Evolutionary conservation across 2,329 filamentous ascomycete species (phyloP), one percentile per base, ranked within the genome.

Genomic region (Scytalidium sp.): DNA sequence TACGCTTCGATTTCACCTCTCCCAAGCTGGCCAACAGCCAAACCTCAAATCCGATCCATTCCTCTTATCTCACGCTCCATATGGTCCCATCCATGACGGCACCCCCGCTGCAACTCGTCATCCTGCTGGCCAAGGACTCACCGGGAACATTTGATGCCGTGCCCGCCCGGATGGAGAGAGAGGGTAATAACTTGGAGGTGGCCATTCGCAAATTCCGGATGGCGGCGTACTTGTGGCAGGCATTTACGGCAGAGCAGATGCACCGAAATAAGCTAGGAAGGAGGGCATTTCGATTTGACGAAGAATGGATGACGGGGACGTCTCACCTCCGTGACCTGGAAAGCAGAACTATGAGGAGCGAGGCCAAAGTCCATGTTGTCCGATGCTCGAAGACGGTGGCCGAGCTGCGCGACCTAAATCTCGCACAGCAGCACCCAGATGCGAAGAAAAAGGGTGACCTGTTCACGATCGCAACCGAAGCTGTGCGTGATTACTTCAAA

Each of bases 221-320:
- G 88, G 87, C 91, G 17, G 93, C 90, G 20, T 97, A 97, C 65
- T 76, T 97, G 13, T 97, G 94, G 92, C 94, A 99, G 67, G 90
- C 92, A 7, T 97, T 96, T 63, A 97, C 93, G 0, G 90, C 90
- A 6, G 94, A 99, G 67, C 92, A 97, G 66, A 97, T 97, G 93
- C 87, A 83, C 67, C 85, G 90, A 55, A 88, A 96, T 65, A 88
- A 87, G 53, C 83, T 97, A 58, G 91, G 92, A 9, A 81, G 93
- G 51, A 84, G 93, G 50, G 85, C 83, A 47, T 97, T 97, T 68
- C 81, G 92, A 41, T 92, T 96, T 55, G 94, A 97, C 60, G 94
- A 99, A 68, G 89, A 96, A 65, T 97, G 94, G 94, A 88, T 88
- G 53, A 83, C 84, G 2, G 92, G 92, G 7, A 88, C 89, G 2